These are phyloP conservation scores for Epichloe elymi DNA, from an alignment of 2,329 filamentous ascomycete species.

Conservation along the genomic window DNA sequence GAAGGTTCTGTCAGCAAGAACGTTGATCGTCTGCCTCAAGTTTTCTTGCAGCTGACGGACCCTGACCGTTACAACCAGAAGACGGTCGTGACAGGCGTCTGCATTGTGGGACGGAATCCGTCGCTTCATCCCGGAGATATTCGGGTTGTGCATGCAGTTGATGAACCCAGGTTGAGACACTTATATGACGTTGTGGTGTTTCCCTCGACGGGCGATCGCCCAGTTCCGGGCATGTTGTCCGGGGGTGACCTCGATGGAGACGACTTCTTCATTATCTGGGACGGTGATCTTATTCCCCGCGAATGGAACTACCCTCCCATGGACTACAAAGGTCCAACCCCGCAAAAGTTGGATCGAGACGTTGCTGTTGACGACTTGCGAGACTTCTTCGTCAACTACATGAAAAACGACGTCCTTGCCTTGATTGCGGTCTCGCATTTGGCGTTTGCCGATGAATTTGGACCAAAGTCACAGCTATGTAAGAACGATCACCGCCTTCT, in stretches of 20 bases:
- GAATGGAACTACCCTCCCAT: constrained; percentile 66
- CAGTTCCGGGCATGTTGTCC: constrained; percentile 87
- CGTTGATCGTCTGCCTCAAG: constrained; percentile 54
- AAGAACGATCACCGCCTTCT: constrained; percentile 14
- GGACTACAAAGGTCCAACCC: constrained; percentile 52
- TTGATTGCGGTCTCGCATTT: constrained; percentile 74
- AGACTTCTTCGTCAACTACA: constrained; percentile 79
- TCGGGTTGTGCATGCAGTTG: constrained; percentile 72
- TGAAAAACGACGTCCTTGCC: constrained; percentile 77
- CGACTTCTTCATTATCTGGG: constrained; percentile 92
- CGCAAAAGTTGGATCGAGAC: constrained; percentile 41
- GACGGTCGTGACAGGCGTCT: constrained; percentile 59
- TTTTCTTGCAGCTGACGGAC: constrained; percentile 73
- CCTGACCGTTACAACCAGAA: constrained; percentile 40
- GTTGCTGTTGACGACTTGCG: constrained; percentile 64
- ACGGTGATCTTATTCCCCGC: constrained; percentile 54
- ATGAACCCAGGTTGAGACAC: constrained; percentile 59
- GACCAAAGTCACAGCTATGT: constrained; percentile 59
- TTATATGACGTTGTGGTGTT: constrained; percentile 80
- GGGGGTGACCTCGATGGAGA: constrained; percentile 97
- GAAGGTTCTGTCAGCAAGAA: constrained; percentile 28
- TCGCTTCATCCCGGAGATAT: constrained; percentile 90
- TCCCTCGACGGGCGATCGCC: constrained; percentile 67
- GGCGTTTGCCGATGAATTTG: constrained; percentile 56
- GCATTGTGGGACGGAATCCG: constrained; percentile 80